phyloP scores from a whole-genome alignment of 2,329 filamentous ascomycete species.

The Xylariaceae sp. region DNA sequence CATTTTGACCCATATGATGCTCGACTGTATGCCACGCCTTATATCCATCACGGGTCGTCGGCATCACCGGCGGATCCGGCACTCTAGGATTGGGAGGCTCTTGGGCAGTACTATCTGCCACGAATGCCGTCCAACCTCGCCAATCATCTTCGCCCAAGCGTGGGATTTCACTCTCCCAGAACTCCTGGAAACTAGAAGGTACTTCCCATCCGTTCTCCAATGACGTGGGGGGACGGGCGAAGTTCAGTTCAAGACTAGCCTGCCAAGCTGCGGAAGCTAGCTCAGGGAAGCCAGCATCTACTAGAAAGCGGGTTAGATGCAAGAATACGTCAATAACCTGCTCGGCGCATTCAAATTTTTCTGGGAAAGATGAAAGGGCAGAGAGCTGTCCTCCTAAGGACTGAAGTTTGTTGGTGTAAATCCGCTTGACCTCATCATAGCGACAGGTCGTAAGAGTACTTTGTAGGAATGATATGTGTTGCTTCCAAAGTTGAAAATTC shows the following conservation, averaged over 20 bases:
- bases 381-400: conserved; percentile 26
- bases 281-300: conserved; percentile 74
- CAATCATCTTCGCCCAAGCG: conserved; percentile 71
- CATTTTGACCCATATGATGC: conserved; percentile 39
- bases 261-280: conserved; percentile 79
- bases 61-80: conserved; percentile 19
- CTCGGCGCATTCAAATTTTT: conserved; percentile 25
- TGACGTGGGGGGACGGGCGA: conserved; percentile 48
- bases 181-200: conserved; percentile 54
- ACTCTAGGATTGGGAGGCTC: conserved; percentile 39
- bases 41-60: conserved; percentile 41
- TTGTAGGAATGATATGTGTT: conserved; percentile 68
- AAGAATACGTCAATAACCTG: conserved; percentile 67
- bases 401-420: conserved; percentile 55
- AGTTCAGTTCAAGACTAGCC: conserved; percentile 65
- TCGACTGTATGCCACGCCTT: conserved; percentile 54
- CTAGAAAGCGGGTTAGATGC: conserved; percentile 66
- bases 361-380: conserved; percentile 2
- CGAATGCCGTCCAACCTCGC: conserved; percentile 62
- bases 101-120: conserved; percentile 32
- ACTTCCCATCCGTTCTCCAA: conserved; percentile 27
- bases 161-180: conserved; percentile 81
- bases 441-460: conserved; percentile 61
- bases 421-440: conserved; percentile 58
- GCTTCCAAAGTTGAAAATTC: conserved; percentile 65